phyloP scores from a whole-genome alignment of 2,329 filamentous ascomycete genomes.

The Lojkania enalia region DNA sequence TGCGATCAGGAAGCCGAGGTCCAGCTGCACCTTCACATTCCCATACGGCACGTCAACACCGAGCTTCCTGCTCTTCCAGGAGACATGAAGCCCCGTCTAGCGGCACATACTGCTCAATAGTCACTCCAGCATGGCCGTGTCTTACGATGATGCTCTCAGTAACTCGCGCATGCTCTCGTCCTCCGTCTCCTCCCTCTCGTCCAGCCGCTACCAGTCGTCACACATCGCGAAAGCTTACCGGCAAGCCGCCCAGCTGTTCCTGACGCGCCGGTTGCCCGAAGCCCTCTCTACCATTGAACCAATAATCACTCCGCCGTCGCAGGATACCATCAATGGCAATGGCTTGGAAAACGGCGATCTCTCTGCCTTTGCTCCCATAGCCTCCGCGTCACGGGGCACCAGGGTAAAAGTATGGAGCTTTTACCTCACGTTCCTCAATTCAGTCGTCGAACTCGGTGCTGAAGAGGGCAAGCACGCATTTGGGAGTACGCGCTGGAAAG shows the following conservation, averaged over 20 bases:
- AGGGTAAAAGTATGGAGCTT: conserved; percentile 97
- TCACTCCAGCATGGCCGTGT: conserved; percentile 40
- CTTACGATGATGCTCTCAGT: conserved; percentile 54
- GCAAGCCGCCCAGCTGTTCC: conserved; percentile 88
- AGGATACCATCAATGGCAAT: conserved; percentile 28
- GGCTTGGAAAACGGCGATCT: conserved; percentile 26
- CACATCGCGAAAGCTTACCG: conserved; percentile 91
- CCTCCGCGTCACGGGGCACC: conserved; percentile 76
- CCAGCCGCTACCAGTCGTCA: conserved; percentile 66
- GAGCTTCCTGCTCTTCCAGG: conserved; percentile 1
- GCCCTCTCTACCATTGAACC: conserved; percentile 83
- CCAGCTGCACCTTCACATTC: conserved; percentile 20
- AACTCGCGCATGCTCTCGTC: conserved; percentile 64
- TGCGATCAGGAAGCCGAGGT: conserved; percentile 16
- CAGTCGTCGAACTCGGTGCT: conserved; percentile 82
- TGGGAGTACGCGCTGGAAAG: conserved; percentile 82
- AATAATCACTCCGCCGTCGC: conserved; percentile 66
- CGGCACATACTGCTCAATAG: conserved; percentile 10
- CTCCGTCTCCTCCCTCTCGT: conserved; percentile 71
- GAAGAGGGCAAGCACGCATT: conserved; percentile 90
- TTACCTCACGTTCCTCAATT: conserved; percentile 91
- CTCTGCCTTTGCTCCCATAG: conserved; percentile 66
- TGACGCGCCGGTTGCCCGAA: conserved; percentile 91
- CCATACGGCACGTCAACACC: conserved; percentile 18
- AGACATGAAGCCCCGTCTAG: conserved; percentile 14